Evolutionary conservation across 441 rosid species (phyloP), one percentile per base, ranked within the genome.

Genomic region (Biscutella auriculata): DNA sequence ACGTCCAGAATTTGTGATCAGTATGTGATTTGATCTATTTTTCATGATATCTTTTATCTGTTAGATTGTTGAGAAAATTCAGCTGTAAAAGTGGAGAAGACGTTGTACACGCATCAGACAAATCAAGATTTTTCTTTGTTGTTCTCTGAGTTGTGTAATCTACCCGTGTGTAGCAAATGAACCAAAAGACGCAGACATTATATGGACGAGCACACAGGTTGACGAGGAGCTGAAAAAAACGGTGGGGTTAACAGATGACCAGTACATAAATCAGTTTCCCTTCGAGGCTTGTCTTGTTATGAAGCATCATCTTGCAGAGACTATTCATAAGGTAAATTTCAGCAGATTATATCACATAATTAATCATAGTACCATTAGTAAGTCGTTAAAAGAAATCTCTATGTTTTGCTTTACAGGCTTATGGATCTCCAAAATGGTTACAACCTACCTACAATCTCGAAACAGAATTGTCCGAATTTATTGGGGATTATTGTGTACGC

Each of bases 301-400:
- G 98, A 92, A 92, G 74, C 98, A 92, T 79, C 93, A 88, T 85
- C 80, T 92, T 73, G 98, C 96, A 1, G 91, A 84, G 69, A 92
- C 96, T 45, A 63, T 88, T 73, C 93, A 84, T 67, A 81, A 69
- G 95, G 96, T 88, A 51, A 53, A 51, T n/a, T 44, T 45, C 10
- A 62, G 47, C 28, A 33, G 50, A 53, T 45, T 45, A 61, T 33
- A 19, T 12, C 19, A 32, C 23, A 37, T 4, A 12, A 33, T 43
- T 26, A n/a, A 55, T 55, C 43, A 21, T 5, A 36, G 10, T 26
- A 54, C 27, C 42, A 11, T 33, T 28, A 19, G 9, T 39, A 21
- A 36, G 11, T 9, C 6, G 13, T 49, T 40, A n/a, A n/a, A n/a
- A n/a, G n/a, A 19, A 9, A 9, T 21, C 42, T 46, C 11, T 40